Percentiles rank a stretch among this genome's conserved stretches.
These are phyloP conservation scores for Xylaria bambusicola DNA, from an alignment of 495 filamentous ascomycete genomes.

Conservation along the genomic window DNA sequence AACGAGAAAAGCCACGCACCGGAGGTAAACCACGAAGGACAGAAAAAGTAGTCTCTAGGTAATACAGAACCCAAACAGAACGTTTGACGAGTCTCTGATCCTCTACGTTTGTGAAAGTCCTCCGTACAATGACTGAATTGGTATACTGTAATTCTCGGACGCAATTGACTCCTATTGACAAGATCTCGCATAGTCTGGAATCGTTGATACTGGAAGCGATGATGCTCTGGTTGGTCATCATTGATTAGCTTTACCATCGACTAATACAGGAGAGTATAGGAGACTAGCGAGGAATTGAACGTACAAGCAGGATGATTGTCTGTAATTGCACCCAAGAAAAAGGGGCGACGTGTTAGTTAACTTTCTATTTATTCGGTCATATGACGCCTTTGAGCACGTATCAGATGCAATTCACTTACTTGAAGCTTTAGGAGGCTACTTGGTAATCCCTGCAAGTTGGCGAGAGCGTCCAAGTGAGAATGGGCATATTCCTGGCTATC, in stretches of 20 bases:
- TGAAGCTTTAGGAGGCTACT: constrained; percentile 5
- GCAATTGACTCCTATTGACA: constrained; percentile 2
- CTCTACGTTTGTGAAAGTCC: not conserved
- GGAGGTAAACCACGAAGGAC: not conserved
- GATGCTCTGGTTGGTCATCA: not conserved
- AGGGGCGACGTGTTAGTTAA: not conserved
- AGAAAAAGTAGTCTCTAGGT: not conserved
- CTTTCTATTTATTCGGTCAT: not conserved
- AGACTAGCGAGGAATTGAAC: not conserved
- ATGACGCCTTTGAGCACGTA: not conserved
- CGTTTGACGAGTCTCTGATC: constrained; percentile 2
- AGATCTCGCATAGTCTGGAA: not conserved
- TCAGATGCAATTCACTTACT: not conserved
- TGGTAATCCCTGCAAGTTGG: not conserved
- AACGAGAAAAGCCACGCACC: not conserved
- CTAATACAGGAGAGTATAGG: no score
- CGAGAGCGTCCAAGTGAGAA: not conserved
- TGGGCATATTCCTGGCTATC: not conserved
- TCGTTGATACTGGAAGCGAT: constrained; percentile 3
- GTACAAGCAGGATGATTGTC: not conserved
- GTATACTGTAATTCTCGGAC: constrained; percentile 1
- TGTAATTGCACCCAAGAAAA: not conserved
- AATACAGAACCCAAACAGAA: constrained; percentile 9
- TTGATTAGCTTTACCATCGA: not conserved
- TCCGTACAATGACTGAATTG: not conserved